Evolutionary conservation across 768 basidiomycete species (phyloP).

Genomic region (Mycena albidolilacea): DNA sequence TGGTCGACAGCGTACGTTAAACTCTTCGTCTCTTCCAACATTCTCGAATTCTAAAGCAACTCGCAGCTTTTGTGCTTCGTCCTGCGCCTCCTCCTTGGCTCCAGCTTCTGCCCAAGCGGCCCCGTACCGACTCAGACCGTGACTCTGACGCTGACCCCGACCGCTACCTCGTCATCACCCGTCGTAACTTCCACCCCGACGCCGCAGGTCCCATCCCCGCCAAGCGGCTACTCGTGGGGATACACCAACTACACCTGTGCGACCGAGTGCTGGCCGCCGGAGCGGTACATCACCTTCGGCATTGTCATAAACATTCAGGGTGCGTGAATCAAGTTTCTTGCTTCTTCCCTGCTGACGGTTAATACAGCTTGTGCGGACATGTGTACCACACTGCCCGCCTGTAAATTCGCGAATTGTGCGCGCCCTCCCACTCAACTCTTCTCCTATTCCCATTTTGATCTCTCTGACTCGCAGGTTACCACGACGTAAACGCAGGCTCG

Average conservation of each 20-base stretch:
- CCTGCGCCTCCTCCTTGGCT: conserved; percentile 10
- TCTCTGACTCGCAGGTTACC: conserved; percentile 15
- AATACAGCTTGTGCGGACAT: conserved; percentile 29
- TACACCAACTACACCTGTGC: conserved; percentile 31
- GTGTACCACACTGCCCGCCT: conserved; percentile 12
- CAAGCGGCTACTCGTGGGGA: not conserved
- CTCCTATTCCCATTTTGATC: not conserved
- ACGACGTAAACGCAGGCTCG: conserved; percentile 28
- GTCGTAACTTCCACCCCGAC: not conserved
- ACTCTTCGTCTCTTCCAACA: not conserved
- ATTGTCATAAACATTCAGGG: conserved; percentile 16
- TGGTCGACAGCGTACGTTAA: conserved; percentile 20
- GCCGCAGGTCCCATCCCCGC: not conserved
- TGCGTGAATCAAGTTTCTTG: not conserved
- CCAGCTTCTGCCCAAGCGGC: conserved; percentile 18
- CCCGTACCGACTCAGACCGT: conserved; percentile 1
- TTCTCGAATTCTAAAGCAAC: not conserved
- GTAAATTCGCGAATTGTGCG: conserved; percentile 30
- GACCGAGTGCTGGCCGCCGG: not conserved
- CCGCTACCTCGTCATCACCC: not conserved
- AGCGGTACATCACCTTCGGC: conserved; percentile 22
- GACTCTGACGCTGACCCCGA: not conserved
- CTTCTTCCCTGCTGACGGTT: too few species aligned
- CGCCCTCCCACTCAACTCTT: too few species aligned
- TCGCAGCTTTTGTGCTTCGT: conserved; percentile 19